Base-by-base conservation (phyloP, 2,329 filamentous ascomycete genomes). In the Coleophoma eucalyptorum region DNA sequence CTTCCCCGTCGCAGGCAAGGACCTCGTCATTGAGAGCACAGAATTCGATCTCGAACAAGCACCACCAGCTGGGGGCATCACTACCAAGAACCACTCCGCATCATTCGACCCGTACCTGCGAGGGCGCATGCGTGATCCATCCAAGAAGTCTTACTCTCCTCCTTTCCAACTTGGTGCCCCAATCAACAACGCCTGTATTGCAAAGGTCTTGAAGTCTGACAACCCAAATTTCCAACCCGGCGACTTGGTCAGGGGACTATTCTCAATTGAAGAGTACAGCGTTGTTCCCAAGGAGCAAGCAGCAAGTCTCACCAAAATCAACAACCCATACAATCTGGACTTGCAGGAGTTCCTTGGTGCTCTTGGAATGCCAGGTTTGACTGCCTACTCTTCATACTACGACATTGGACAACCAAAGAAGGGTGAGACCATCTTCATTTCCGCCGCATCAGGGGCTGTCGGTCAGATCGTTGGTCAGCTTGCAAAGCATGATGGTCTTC, bases 61-160 rank as follows among this genome's bases (percentile, higher is more conserved):
- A 5, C 78, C 83, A 26, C 78, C 84, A 11, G 67, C 79, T 42
- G 86, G 87, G 56, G 85, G 90, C 38, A 67, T 95, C 45, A 81
- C 81, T 32, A 71, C 86, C 57, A 81, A 90, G 72, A 80, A 87
- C 60, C 79, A 86, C 62, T 90, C 87, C 68, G 77, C 83, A 58
- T 92, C 88, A 38, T 87, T 87, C 71, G 90, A 96, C 69, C 90
- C 90, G 2, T 96, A 95, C 74, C 83, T 89, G 75, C 87, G 91
- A 51, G 87, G 87, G 54, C 81, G 82, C 59, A 92, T 96, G 87
- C 84, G 89, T 44, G 69, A 76, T 44, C 65, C 87, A 6, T 67
- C 74, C 34, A 62, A 72, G 65, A 82, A 87, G 71, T 90, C 87
- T 10, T 94, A 91, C 74, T 67, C 75, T 19, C 74, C 84, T 1